These are phyloP conservation scores for Pythium phragmiticola DNA, from an alignment of 352 stramenopile species.

Conservation along the genomic window DNA sequence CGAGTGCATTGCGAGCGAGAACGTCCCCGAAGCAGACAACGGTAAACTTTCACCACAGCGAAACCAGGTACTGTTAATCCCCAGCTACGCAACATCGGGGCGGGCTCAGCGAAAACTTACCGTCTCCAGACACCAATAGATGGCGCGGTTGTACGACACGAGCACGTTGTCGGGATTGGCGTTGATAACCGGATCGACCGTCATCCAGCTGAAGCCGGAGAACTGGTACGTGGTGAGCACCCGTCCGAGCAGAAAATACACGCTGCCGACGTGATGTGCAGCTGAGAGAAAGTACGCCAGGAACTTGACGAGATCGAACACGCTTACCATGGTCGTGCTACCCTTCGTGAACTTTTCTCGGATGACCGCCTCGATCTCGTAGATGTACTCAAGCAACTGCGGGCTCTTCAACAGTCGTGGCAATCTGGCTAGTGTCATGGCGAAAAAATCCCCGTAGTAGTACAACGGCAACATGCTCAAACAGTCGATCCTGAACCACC, in stretches of 20 bases:
- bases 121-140: slow-evolving; percentile 75
- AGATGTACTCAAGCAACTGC: slow-evolving; percentile 23
- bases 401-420: slow-evolving; percentile 26
- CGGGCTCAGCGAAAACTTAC: slow-evolving; percentile 23
- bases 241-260: slow-evolving; percentile 30
- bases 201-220: slow-evolving; percentile 47
- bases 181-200: slow-evolving; percentile 42
- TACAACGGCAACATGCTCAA: slow-evolving; percentile 29
- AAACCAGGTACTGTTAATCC: neutral
- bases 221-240: slow-evolving; percentile 13
- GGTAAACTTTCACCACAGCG: slow-evolving; percentile 48
- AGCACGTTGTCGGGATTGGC: slow-evolving; percentile 42
- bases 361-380: slow-evolving; percentile 26
- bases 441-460: slow-evolving; percentile 21
- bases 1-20: slow-evolving; percentile 47
- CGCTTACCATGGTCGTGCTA: slow-evolving; percentile 22
- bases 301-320: slow-evolving; percentile 37
- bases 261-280: slow-evolving; percentile 29
- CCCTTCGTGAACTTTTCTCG: slow-evolving; percentile 27
- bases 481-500: slow-evolving; percentile 27
- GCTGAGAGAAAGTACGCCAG: slow-evolving; percentile 28
- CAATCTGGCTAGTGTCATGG: slow-evolving; percentile 20
- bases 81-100: neutral
- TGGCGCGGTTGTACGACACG: slow-evolving; percentile 64
- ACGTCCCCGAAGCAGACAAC: slow-evolving; percentile 79